Conservation (phyloP, 1,284 basidiomycete genomes). For the Trametes versicolor region DNA sequence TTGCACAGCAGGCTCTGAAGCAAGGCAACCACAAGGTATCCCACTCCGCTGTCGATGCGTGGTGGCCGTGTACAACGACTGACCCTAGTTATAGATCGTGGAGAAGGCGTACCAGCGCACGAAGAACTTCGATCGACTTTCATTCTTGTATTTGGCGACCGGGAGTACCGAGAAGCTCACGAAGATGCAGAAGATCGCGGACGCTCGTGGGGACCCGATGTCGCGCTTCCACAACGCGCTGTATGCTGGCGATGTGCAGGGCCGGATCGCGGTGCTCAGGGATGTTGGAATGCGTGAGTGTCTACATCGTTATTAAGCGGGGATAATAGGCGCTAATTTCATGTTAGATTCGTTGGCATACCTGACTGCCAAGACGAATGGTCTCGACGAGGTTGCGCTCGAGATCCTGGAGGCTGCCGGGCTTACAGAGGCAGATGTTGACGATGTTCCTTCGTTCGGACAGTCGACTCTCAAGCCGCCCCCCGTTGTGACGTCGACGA, state of each 20-base stretch:
- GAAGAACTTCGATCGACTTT: constrained; percentile 97
- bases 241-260: constrained; percentile 90
- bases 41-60: background rate
- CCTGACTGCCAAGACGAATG: constrained; percentile 95
- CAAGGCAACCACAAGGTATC: constrained; percentile 95
- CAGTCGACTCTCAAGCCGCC: constrained; percentile 80
- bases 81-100: constrained; percentile 74
- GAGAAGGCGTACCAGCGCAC: constrained; percentile 98
- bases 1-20: constrained; percentile 95
- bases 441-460: constrained; percentile 79
- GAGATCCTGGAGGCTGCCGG: constrained; percentile 93
- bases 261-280: constrained; percentile 85
- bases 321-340: constrained; percentile 20
- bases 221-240: constrained; percentile 98
- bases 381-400: constrained; percentile 88
- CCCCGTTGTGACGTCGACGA: constrained; percentile 78
- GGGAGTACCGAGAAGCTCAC: constrained; percentile 93
- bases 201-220: constrained; percentile 96
- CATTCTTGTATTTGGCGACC: constrained; percentile 96
- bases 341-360: constrained; percentile 93
- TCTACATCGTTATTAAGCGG: constrained; percentile 5
- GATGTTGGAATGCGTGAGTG: constrained; percentile 93
- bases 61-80: constrained; percentile 1
- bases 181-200: constrained; percentile 99
- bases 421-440: constrained; percentile 89